phyloP scores from a whole-genome alignment of 2,329 filamentous ascomycete genomes.

The Bipolaris gigantea region DNA sequence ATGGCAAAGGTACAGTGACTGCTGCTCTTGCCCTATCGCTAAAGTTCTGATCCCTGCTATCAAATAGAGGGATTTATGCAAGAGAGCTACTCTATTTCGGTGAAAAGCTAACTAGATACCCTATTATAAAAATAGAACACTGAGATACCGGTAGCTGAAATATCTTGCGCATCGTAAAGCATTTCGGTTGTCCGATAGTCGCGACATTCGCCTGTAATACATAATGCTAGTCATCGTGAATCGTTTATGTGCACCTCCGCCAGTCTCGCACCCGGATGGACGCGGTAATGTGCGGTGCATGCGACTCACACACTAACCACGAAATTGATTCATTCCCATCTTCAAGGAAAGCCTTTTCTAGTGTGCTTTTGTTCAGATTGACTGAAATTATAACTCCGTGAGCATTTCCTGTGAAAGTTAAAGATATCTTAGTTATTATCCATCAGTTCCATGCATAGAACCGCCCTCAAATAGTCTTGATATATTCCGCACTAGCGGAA shows the following conservation, averaged over 20 bases:
- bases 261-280: not conserved
- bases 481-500: not conserved
- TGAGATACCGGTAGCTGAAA: not conserved
- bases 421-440: not conserved
- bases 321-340: not conserved
- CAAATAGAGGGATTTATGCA: not conserved
- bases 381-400: not conserved
- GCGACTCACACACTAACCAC: not conserved
- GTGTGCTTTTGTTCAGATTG: not conserved
- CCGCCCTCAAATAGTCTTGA: not conserved
- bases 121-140: not conserved
- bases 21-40: not conserved
- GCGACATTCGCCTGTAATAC: not conserved
- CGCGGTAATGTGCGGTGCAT: not conserved
- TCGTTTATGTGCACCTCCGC: not conserved
- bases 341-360: not conserved
- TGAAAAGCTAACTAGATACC: not conserved
- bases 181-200: not conserved
- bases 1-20: not conserved
- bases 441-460: not conserved
- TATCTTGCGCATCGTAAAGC: not conserved
- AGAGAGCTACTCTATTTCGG: not conserved
- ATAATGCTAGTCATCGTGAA: not conserved
- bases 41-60: not conserved
- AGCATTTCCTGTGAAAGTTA: not conserved